phyloP scores from a whole-genome alignment of 192 early-diverging fungal genomes.

The Entomortierella parvispora region DNA sequence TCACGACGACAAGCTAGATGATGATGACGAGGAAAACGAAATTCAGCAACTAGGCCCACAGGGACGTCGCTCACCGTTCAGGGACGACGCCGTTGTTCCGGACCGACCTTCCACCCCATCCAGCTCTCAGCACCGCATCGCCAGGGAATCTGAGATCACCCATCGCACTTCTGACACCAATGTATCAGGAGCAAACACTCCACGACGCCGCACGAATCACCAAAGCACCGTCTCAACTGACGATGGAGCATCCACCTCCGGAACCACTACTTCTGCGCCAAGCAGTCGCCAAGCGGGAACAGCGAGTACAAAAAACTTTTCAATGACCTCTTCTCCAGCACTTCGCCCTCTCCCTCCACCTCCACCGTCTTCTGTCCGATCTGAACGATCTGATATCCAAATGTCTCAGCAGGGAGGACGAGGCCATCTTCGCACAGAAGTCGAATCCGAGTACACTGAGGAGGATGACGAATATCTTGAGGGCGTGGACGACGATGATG shows the following conservation, averaged over 20 bases:
- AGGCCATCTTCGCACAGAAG: constrained; percentile 24
- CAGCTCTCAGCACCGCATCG: constrained; percentile 16
- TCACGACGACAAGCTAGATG: constrained; percentile 35
- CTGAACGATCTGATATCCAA: constrained; percentile 40
- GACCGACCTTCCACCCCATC: constrained; percentile 14
- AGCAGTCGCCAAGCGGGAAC: too few relatives aligned
- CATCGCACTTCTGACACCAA: neutral
- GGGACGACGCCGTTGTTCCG: constrained; percentile 37
- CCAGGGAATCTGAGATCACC: neutral
- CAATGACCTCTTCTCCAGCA: constrained; percentile 26
- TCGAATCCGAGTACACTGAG: constrained; percentile 50
- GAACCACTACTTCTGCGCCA: constrained; percentile 21
- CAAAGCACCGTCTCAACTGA: neutral
- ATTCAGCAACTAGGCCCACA: neutral
- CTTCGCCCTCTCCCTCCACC: constrained; percentile 23
- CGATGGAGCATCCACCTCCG: neutral
- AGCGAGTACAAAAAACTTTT: too few relatives aligned
- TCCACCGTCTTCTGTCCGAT: constrained; percentile 39
- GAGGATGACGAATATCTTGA: constrained; percentile 41
- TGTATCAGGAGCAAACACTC: neutral
- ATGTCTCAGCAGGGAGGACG: constrained; percentile 20
- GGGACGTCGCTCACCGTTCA: neutral
- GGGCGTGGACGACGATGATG: constrained; percentile 28
- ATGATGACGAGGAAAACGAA: constrained; percentile 23
- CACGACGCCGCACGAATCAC: too few relatives aligned